These are phyloP conservation scores for Coriaria nepalensis DNA, from an alignment of 306 rosid species.

Conservation along the genomic window DNA sequence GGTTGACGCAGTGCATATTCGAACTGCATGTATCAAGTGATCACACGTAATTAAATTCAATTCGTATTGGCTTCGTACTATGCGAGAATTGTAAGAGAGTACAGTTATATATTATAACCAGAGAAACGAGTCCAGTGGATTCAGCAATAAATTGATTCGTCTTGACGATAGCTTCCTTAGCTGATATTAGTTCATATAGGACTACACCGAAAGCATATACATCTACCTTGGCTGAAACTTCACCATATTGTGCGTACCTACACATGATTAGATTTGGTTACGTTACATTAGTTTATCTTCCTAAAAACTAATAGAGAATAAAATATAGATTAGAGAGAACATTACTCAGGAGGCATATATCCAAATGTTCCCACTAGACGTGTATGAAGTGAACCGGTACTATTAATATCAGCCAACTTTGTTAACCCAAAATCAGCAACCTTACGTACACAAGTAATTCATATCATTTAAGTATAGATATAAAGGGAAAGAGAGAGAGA, in stretches of 20 bases:
- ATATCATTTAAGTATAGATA: too few species aligned
- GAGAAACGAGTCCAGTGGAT: slow-evolving; percentile 57
- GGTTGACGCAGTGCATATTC: slow-evolving; percentile 51
- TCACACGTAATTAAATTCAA: too few species aligned
- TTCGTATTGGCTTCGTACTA: neutral
- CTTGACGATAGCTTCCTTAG: slow-evolving; percentile 62
- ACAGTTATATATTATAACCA: slow-evolving; percentile 33
- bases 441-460: slow-evolving; percentile 27
- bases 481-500: too few species aligned
- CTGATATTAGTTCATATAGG: slow-evolving; percentile 79
- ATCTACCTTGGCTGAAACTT: slow-evolving; percentile 70
- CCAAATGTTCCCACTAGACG: slow-evolving; percentile 90
- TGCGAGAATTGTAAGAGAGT: neutral
- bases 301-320: too few species aligned
- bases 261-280: slow-evolving; percentile 9
- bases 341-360: slow-evolving; percentile 94
- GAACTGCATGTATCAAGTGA: slow-evolving; percentile 40
- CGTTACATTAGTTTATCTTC: too few species aligned
- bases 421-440: slow-evolving; percentile 98
- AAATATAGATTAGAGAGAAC: neutral
- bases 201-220: slow-evolving; percentile 93
- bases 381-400: slow-evolving; percentile 67
- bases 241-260: slow-evolving; percentile 85
- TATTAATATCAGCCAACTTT: slow-evolving; percentile 81
- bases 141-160: slow-evolving; percentile 24